phyloP scores from a whole-genome alignment of 768 basidiomycete species.

The Candolleomyces eurysporus region DNA sequence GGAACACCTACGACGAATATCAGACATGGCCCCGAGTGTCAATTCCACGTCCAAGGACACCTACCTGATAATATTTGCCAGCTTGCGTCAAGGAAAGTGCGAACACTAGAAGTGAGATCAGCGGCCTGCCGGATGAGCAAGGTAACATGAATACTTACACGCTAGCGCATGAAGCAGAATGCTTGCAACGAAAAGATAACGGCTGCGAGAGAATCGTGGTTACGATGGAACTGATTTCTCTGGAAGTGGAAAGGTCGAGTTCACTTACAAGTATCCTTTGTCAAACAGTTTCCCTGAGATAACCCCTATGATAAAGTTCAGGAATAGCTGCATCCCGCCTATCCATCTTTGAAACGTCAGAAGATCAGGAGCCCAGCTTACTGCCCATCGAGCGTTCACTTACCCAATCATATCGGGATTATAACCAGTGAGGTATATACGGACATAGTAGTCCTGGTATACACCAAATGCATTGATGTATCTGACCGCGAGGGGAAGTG shows the following conservation, averaged over 20 bases:
- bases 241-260: constrained; percentile 16
- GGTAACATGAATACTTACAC: neutral
- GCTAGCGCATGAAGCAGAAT: constrained; percentile 7
- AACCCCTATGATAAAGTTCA: constrained; percentile 46
- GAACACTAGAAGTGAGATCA: constrained; percentile 25
- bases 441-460: constrained; percentile 30
- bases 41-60: constrained; percentile 15
- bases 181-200: constrained; percentile 8
- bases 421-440: constrained; percentile 21
- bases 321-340: constrained; percentile 50
- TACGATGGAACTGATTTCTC: constrained; percentile 9
- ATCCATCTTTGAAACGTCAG: constrained; percentile 35
- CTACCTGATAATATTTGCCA: constrained; percentile 35
- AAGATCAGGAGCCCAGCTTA: neutral
- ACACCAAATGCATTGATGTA: constrained; percentile 31
- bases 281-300: constrained; percentile 49
- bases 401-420: constrained; percentile 26
- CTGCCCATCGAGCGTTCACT: neutral
- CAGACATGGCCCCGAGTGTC: no score
- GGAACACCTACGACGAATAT: constrained; percentile 38
- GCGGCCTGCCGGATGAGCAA: neutral
- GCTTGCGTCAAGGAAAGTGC: constrained; percentile 32
- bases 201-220: constrained; percentile 15
- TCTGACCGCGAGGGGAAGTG: constrained; percentile 8
- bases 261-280: constrained; percentile 47